These are phyloP conservation scores for Boletus patriciae DNA, from an alignment of 768 basidiomycete genomes.

Conservation along the genomic window DNA sequence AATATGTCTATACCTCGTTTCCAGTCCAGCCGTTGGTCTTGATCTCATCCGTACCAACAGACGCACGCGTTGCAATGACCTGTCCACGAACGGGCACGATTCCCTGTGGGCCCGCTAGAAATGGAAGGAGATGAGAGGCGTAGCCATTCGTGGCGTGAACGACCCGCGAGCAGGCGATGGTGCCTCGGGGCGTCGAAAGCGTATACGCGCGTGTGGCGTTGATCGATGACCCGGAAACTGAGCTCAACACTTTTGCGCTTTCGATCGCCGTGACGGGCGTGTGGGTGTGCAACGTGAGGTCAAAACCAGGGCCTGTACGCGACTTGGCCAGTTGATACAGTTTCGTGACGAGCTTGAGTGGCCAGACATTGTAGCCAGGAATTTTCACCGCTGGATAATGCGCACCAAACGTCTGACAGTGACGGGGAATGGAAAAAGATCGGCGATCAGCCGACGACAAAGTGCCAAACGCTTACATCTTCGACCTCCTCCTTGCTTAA, in stretches of 20 bases:
- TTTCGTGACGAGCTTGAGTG: slow-evolving; percentile 74
- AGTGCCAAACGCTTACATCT: slow-evolving; percentile 37
- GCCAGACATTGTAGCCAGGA: slow-evolving; percentile 71
- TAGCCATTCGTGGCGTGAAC: slow-evolving; percentile 90
- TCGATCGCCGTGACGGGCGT: slow-evolving; percentile 62
- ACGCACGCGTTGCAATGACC: slow-evolving; percentile 48
- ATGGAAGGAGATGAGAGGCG: slow-evolving; percentile 72
- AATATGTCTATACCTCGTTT: slow-evolving; percentile 28
- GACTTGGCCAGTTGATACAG: slow-evolving; percentile 49
- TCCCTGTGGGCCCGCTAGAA: slow-evolving; percentile 49
- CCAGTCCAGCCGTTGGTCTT: slow-evolving; percentile 49
- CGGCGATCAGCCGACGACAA: background rate
- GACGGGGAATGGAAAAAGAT: background rate
- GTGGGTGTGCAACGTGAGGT: slow-evolving; percentile 65
- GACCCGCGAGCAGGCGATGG: slow-evolving; percentile 57
- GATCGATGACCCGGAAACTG: background rate
- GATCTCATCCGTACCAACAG: slow-evolving; percentile 39
- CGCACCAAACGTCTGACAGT: slow-evolving; percentile 34
- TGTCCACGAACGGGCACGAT: slow-evolving; percentile 78
- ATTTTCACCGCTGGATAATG: slow-evolving; percentile 51
- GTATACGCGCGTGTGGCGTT: slow-evolving; percentile 5
- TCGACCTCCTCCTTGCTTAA: slow-evolving; percentile 47
- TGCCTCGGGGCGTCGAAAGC: slow-evolving; percentile 62
- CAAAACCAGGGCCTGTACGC: slow-evolving; percentile 29
- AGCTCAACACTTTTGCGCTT: background rate